Base-by-base conservation (phyloP, 1,284 basidiomycete species). In the Filobasidium uniguttulatum region DNA sequence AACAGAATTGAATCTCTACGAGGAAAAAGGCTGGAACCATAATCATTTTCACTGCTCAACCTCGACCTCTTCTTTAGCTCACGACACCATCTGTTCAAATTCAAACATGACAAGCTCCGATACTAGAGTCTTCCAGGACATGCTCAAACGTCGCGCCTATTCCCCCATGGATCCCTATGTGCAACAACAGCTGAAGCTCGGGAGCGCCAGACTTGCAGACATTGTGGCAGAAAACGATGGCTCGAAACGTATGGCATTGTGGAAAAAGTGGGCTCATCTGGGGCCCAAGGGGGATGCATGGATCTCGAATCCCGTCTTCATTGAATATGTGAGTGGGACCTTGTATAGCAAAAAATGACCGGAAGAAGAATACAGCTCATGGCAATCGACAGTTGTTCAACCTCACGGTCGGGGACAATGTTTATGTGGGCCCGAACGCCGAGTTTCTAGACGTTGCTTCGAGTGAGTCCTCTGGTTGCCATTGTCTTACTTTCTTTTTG, bases 371-470 rank as follows among this genome's bases (percentile, higher is more conserved):
- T n/a, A n/a, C n/a, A n/a, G n/a, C n/a, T n/a, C n/a, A n/a, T n/a
- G n/a, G n/a, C n/a, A n/a, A n/a, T 30, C 7, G 17, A 5, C 45
- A 67, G 68, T 66, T 67, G 17, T 68, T 66, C 55, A 68, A 68
- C 51, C 58, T 69, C 20, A 59, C 57, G 3, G 47, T 69, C 41
- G 65, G 63, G 5, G 57, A 61, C 34, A 64, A 66, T 33, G 57
- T 64, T 10, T 65, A 60, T 46, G 56, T 68, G n/a, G 68, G 64
- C 1, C 60, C 62, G 0, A 60, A 62, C 46, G 61, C 58, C 40
- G 64, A 59, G 1, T 62, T 67, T 26, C 56, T 63, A 15, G 69
- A 70, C 41, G 67, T 69, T 2, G 55, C 47, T 2, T 62, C 60
- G 5, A 63, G 65, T 66, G 45, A 56, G 65, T 61, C 9, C 23